Conservation (phyloP, 2,329 filamentous ascomycete species). For the Coniella vitis region DNA sequence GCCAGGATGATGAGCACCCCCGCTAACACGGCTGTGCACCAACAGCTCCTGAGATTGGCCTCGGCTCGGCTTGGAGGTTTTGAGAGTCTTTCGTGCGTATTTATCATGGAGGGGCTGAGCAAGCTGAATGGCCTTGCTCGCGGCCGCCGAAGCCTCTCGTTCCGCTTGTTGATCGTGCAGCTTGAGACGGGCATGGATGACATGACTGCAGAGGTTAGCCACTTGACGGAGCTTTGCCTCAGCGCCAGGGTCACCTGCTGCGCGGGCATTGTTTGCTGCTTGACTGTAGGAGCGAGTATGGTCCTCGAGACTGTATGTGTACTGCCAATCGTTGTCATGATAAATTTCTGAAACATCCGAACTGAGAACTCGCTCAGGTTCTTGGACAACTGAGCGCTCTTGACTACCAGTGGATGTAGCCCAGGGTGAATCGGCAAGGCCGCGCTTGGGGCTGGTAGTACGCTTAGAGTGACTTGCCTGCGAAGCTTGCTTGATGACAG, state of each 20-base stretch:
- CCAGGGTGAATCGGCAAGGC: not conserved
- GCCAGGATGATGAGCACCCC: no score
- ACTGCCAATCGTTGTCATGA: not conserved
- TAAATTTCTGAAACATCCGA: not conserved
- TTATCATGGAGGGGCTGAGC: not conserved
- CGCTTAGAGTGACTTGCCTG: no score
- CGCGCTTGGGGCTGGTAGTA: not conserved
- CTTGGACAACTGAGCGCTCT: no score
- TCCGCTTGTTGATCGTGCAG: not conserved
- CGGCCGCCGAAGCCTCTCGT: not conserved
- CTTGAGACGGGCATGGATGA: not conserved
- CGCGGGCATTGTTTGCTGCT: not conserved
- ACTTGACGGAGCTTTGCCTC: constrained; percentile 2
- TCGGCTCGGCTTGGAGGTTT: no score
- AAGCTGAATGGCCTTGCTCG: not conserved
- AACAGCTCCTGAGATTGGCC: no score
- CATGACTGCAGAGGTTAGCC: not conserved
- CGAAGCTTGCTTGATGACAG: no score
- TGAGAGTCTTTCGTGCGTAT: not conserved
- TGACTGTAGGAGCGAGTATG: not conserved
- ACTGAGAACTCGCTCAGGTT: not conserved
- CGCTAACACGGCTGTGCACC: no score
- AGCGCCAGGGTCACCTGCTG: not conserved
- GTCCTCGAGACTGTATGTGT: not conserved
- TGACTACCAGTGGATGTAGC: not conserved